phyloP scores from a whole-genome alignment of 257 asterid genomes.

The Parsonsia alboflavescens region DNA sequence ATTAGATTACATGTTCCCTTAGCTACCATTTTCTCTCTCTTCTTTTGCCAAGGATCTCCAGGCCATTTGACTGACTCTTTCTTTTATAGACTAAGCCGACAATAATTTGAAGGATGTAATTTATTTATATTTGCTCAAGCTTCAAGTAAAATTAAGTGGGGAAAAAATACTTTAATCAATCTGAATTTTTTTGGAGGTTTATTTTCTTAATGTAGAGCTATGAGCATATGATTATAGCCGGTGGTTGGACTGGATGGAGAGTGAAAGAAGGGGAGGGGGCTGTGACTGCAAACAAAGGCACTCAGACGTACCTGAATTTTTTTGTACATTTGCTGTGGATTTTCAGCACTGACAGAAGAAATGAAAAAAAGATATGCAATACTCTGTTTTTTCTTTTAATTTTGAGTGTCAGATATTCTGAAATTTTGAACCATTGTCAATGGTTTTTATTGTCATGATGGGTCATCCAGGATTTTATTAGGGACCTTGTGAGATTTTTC shows the following conservation, averaged over 20 bases:
- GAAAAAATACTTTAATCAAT: too few relatives aligned
- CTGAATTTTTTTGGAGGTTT: too few relatives aligned
- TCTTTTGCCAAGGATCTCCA: too few relatives aligned
- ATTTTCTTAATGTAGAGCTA: too few relatives aligned
- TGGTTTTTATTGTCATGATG: slow-evolving; percentile 12
- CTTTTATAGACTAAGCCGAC: too few relatives aligned
- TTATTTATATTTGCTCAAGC: too few relatives aligned
- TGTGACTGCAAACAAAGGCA: slow-evolving; percentile 6
- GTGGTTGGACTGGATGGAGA: not conserved
- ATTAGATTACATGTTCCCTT: not conserved
- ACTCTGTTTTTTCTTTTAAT: not conserved
- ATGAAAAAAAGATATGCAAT: not conserved
- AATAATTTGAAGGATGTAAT: too few relatives aligned
- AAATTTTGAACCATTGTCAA: slow-evolving; percentile 9
- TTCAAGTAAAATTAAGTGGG: too few relatives aligned
- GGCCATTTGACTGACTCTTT: too few relatives aligned
- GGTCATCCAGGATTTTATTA: not conserved
- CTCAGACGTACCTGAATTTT: not conserved
- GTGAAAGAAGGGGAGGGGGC: not conserved
- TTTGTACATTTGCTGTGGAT: slow-evolving; percentile 16
- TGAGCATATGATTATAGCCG: too few relatives aligned
- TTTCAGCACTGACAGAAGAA: slow-evolving; percentile 18
- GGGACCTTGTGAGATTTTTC: not conserved
- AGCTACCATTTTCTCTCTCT: not conserved
- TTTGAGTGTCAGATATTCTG: slow-evolving; percentile 1